A percentile compares a stretch with the other conserved stretches of the same genome.
Conservation (phyloP, 2,329 filamentous ascomycete genomes). For the Trichoderma sp. region DNA sequence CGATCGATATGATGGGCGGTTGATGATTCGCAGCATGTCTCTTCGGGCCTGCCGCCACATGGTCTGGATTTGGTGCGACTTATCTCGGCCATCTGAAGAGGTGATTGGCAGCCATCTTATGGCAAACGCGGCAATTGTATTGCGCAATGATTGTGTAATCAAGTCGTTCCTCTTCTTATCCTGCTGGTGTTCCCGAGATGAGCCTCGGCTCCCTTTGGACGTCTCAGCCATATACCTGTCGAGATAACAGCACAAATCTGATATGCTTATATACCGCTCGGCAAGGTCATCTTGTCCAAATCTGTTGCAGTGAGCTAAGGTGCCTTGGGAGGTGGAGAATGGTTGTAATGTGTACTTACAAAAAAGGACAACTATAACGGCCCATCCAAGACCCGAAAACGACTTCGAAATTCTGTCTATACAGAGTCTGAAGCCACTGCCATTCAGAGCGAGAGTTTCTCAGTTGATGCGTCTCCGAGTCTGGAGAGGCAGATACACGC, state of each 20-base stretch:
- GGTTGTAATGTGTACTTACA: not conserved
- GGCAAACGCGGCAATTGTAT: slow-evolving; percentile 1
- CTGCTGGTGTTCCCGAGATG: not conserved
- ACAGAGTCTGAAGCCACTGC: slow-evolving; percentile 6
- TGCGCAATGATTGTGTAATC: not conserved
- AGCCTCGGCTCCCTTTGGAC: not conserved
- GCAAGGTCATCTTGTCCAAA: slow-evolving; percentile 8
- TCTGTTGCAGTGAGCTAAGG: not conserved
- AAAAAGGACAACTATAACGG: not conserved
- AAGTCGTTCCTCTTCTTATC: not conserved
- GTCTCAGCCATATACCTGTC: slow-evolving; percentile 4
- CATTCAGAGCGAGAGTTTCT: not conserved
- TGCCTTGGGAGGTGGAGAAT: not conserved
- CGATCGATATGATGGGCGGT: slow-evolving; percentile 1
- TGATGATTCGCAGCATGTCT: slow-evolving; percentile 12
- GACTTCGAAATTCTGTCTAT: slow-evolving; percentile 4
- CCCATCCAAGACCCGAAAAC: slow-evolving; percentile 14
- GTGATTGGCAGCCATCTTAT: slow-evolving; percentile 7
- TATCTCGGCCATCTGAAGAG: slow-evolving; percentile 2
- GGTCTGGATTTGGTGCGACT: not conserved
- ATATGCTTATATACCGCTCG: slow-evolving; percentile 4
- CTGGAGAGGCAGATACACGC: not conserved
- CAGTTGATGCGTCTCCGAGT: not conserved
- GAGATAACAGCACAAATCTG: slow-evolving; percentile 1
- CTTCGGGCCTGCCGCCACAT: slow-evolving; percentile 9